A percentile compares a stretch with the other conserved stretches of the same genome.
Evolutionary conservation across 1,139 yeast genomes (phyloP).

Genomic region (Scheffersomyces illinoinensis): DNA sequence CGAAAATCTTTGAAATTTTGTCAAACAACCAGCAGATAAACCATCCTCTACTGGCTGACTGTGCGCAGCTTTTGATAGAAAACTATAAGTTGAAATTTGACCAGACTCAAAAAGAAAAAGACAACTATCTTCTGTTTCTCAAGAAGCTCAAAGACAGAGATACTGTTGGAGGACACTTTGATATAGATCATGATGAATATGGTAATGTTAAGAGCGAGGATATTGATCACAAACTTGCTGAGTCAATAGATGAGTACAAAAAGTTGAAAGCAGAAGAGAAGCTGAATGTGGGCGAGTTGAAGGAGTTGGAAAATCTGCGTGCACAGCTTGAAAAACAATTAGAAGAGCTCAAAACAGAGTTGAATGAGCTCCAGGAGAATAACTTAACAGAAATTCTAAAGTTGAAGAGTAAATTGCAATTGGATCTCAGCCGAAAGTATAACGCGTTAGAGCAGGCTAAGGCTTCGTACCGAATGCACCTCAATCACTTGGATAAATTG

Average conservation of each 20-base stretch:
- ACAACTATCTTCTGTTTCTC: slow-evolving; percentile 70
- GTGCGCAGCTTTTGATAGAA: slow-evolving; percentile 69
- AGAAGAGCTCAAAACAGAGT: slow-evolving; percentile 35
- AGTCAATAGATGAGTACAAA: slow-evolving; percentile 44
- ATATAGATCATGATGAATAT: slow-evolving; percentile 28
- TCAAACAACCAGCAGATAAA: slow-evolving; percentile 73
- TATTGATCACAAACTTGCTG: slow-evolving; percentile 37
- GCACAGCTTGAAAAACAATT: slow-evolving; percentile 42
- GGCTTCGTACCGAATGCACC: slow-evolving; percentile 59
- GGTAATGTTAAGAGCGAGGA: slow-evolving; percentile 15
- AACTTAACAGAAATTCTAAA: slow-evolving; percentile 47
- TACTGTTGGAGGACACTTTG: not conserved
- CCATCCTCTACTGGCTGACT: slow-evolving; percentile 85
- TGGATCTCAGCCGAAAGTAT: slow-evolving; percentile 48
- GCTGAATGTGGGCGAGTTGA: slow-evolving; percentile 42
- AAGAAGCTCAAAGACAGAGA: slow-evolving; percentile 55
- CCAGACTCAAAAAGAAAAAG: slow-evolving; percentile 75
- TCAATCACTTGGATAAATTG: slow-evolving; percentile 66
- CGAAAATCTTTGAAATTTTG: slow-evolving; percentile 58
- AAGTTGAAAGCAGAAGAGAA: slow-evolving; percentile 32
- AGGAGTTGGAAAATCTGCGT: slow-evolving; percentile 44
- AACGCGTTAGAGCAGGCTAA: slow-evolving; percentile 61
- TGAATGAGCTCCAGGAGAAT: slow-evolving; percentile 33
- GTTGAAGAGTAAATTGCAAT: slow-evolving; percentile 52
- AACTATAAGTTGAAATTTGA: slow-evolving; percentile 72